Conservation (phyloP, 2,329 filamentous ascomycete genomes). For the Juglanconis oblonga region DNA sequence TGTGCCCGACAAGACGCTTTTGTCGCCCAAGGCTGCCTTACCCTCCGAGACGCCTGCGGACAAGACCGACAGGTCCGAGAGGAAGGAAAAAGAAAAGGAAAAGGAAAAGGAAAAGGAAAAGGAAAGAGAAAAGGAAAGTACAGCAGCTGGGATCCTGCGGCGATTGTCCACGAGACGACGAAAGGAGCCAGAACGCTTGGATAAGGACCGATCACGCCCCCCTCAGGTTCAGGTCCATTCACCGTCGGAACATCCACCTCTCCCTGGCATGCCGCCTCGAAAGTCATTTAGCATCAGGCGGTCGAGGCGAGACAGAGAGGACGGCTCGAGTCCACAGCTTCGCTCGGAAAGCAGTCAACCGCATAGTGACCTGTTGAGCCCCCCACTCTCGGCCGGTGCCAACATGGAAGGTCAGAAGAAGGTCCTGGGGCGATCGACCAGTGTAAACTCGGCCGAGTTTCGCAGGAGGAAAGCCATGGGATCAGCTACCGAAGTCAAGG, state of each 20-base stretch:
- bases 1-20: conserved; percentile 55
- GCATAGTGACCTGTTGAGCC: conserved; percentile 74
- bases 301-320: conserved; percentile 52
- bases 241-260: conserved; percentile 59
- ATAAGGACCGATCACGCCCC: conserved; percentile 66
- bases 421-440: conserved; percentile 80
- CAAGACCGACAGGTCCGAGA: conserved; percentile 58
- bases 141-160: conserved; percentile 78
- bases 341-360: conserved; percentile 62
- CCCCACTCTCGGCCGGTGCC: conserved; percentile 62
- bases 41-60: conserved; percentile 24
- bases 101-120: not conserved
- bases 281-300: conserved; percentile 86
- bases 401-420: conserved; percentile 58
- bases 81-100: conserved; percentile 63
- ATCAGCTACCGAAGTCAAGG: conserved; percentile 41
- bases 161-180: conserved; percentile 82
- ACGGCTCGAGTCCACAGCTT: conserved; percentile 42
- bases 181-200: conserved; percentile 61
- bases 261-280: conserved; percentile 50
- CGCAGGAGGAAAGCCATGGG: conserved; percentile 56
- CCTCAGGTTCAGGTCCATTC: conserved; percentile 76
- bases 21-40: conserved; percentile 18
- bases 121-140: conserved; percentile 56
- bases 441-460: conserved; percentile 85